Conservation (phyloP, 352 stramenopile species). For the Globisporangium canariense region DNA sequence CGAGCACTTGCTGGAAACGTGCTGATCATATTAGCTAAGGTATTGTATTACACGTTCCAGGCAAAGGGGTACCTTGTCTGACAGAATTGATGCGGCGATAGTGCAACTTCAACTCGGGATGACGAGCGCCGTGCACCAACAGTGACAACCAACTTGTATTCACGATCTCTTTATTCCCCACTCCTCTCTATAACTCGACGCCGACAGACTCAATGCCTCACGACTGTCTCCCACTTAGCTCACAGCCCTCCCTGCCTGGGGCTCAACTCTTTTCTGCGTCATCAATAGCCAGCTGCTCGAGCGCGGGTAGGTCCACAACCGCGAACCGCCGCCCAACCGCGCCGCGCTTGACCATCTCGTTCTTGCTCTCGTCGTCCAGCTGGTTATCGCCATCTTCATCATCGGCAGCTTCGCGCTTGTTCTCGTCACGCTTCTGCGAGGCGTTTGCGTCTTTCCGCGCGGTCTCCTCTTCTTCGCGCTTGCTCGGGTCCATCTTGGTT, state of each 20-base stretch:
- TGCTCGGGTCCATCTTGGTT: constrained; percentile 1
- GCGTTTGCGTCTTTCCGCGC: background rate
- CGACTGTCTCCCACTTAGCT: background rate
- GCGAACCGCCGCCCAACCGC: constrained; percentile 18
- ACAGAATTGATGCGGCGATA: background rate
- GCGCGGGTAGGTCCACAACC: constrained; percentile 9
- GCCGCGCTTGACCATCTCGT: constrained; percentile 12
- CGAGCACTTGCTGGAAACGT: too few species aligned
- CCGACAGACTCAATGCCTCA: background rate
- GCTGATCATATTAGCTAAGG: background rate
- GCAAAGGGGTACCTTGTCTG: background rate
- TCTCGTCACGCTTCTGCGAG: background rate
- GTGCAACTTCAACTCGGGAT: constrained; percentile 13
- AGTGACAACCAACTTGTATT: background rate
- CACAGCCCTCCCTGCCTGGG: too few species aligned
- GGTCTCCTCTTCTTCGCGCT: background rate
- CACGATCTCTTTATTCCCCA: background rate
- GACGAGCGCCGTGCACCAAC: background rate
- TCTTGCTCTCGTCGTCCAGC: constrained; percentile 12
- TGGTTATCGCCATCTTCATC: background rate
- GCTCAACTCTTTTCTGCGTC: background rate
- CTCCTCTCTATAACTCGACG: background rate
- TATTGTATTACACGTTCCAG: background rate
- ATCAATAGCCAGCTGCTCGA: background rate
- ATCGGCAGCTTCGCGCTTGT: constrained; percentile 22